A percentile compares a stretch with the other conserved stretches of the same genome.
Evolutionary conservation across 768 basidiomycete genomes (phyloP).

Genomic region (Lactarius quietus): DNA sequence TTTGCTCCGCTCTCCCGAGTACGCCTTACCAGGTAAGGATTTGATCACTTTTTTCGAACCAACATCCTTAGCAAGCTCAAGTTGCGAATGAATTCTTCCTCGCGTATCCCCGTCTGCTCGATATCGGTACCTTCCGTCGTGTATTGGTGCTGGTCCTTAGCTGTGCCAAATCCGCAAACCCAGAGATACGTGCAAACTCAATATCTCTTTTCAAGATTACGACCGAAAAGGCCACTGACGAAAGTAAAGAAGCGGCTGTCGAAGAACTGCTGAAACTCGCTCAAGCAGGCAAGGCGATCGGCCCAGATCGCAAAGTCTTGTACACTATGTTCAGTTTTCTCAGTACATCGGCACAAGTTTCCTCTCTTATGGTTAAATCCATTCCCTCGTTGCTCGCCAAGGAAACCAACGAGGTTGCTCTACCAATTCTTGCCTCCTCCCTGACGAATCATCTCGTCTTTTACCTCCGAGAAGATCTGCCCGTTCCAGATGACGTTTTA

Average conservation of each 20-base stretch:
- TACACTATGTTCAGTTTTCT: constrained; percentile 72
- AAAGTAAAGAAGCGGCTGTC: constrained; percentile 45
- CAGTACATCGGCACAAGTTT: constrained; percentile 45
- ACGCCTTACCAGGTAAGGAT: constrained; percentile 57
- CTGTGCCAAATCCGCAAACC: constrained; percentile 72
- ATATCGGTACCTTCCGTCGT: constrained; percentile 46
- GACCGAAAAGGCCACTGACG: constrained; percentile 34
- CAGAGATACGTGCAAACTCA: constrained; percentile 53
- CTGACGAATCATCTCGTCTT: constrained; percentile 58
- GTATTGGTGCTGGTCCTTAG: constrained; percentile 58
- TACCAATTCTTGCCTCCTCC: constrained; percentile 49
- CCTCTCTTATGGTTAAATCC: constrained; percentile 43
- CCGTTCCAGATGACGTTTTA: constrained; percentile 44
- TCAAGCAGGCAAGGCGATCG: constrained; percentile 79
- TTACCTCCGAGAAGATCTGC: constrained; percentile 42
- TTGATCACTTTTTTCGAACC: constrained; percentile 4
- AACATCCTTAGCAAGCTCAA: constrained; percentile 29
- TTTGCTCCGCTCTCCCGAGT: constrained; percentile 77
- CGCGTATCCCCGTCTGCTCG: constrained; percentile 50
- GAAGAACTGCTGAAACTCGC: constrained; percentile 72
- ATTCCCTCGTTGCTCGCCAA: constrained; percentile 53
- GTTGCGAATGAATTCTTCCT: constrained; percentile 58
- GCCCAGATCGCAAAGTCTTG: constrained; percentile 81
- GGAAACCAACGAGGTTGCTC: constrained; percentile 72
- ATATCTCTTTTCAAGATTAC: constrained; percentile 54